Conservation (phyloP, 2,329 filamentous ascomycete genomes). For the Hypoxylon rubiginosum region DNA sequence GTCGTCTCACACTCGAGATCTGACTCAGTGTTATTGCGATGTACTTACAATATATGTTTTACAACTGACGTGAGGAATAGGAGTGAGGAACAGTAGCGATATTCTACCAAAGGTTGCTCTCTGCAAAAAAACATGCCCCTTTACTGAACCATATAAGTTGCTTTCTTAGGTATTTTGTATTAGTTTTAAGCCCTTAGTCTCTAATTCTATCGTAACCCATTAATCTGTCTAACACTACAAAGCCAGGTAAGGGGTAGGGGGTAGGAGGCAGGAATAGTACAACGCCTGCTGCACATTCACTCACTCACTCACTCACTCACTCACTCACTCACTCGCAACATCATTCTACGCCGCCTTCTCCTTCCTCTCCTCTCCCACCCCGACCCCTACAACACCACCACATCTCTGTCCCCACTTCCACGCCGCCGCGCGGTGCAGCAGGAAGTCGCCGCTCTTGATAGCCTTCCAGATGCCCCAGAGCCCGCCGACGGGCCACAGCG, state of each 20-base stretch:
- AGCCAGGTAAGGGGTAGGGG: not conserved
- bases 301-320: no score
- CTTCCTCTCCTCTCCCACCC: slow-evolving; percentile 32
- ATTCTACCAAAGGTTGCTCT: no score
- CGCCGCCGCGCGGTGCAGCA: slow-evolving; percentile 64
- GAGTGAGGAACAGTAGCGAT: no score
- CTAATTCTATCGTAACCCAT: not conserved
- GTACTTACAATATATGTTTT: no score
- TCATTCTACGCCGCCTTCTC: slow-evolving; percentile 40
- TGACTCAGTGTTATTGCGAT: no score
- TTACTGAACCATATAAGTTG: not conserved
- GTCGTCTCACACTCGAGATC: no score
- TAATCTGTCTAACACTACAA: not conserved
- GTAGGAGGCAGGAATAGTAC: no score
- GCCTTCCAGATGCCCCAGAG: slow-evolving; percentile 71
- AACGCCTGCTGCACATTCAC: no score
- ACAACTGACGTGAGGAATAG: no score
- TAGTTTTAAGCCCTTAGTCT: not conserved
- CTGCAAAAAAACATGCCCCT: no score
- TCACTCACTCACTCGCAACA: no score
- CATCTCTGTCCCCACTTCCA: slow-evolving; percentile 70
- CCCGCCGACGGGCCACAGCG: slow-evolving; percentile 68
- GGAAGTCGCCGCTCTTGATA: slow-evolving; percentile 69
- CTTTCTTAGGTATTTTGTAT: not conserved
- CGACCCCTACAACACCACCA: no score